Conservation (phyloP, 352 stramenopile genomes). For the Globisporangium nodosum region DNA sequence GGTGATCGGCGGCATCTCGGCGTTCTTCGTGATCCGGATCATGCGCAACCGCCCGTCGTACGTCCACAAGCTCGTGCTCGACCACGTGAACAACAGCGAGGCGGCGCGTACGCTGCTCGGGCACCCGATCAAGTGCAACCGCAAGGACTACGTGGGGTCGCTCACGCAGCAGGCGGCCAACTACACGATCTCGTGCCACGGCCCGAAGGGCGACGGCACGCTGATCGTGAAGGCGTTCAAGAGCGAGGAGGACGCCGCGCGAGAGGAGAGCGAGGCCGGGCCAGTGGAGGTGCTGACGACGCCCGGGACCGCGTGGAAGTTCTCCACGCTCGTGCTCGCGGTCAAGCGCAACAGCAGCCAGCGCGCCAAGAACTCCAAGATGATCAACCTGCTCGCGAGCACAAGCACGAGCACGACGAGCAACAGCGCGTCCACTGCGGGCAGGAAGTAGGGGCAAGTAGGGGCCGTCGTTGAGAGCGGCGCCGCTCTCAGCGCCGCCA, state of each 20-base stretch:
- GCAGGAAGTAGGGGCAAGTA: too few relatives aligned
- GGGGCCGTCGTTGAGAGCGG: too few relatives aligned
- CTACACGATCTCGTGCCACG: conserved; percentile 63
- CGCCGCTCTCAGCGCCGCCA: too few relatives aligned
- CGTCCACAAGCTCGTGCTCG: conserved; percentile 73
- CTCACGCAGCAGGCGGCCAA: conserved; percentile 56
- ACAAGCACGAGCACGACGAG: too few relatives aligned
- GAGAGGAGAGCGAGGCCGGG: conserved; percentile 1
- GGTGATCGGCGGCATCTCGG: conserved; percentile 55
- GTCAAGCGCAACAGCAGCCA: conserved; percentile 53
- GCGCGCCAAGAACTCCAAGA: conserved; percentile 58
- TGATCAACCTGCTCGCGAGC: conserved; percentile 41
- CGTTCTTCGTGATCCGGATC: conserved; percentile 72
- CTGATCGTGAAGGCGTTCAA: conserved; percentile 77
- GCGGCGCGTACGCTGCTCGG: conserved; percentile 48
- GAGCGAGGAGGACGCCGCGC: conserved; percentile 22
- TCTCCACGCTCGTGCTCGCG: conserved; percentile 63
- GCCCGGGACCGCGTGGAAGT: conserved; percentile 68
- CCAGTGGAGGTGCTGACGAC: conserved; percentile 37
- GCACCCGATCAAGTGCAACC: conserved; percentile 68
- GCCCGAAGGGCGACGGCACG: conserved; percentile 60
- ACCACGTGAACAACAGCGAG: conserved; percentile 73
- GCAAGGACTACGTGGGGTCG: conserved; percentile 57
- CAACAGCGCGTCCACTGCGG: too few relatives aligned
- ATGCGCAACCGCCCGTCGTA: conserved; percentile 73